Conservation (phyloP, 2,329 filamentous ascomycete genomes). For the Fusarium coffeatum region DNA sequence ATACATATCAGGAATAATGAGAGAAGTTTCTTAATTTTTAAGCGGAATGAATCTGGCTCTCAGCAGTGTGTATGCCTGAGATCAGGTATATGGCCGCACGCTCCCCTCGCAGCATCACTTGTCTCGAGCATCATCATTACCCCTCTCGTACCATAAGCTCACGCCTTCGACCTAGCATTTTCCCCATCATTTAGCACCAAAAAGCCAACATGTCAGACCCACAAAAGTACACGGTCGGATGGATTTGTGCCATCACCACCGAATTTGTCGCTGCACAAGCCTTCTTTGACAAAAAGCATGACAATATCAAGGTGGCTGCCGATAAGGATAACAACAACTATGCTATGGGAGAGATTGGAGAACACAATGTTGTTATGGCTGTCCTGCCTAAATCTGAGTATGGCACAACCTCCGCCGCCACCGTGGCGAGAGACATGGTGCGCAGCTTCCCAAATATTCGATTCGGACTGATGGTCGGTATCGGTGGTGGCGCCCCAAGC, state of each 20-base stretch:
- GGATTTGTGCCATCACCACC: constrained; percentile 55
- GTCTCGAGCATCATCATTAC: too few relatives aligned
- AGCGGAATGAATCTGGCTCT: too few relatives aligned
- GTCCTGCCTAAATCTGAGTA: constrained; percentile 45
- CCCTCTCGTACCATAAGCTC: too few relatives aligned
- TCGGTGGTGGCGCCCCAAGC: constrained; percentile 53
- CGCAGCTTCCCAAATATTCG: constrained; percentile 48
- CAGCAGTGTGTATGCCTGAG: too few relatives aligned
- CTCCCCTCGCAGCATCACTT: too few relatives aligned
- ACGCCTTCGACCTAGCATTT: too few relatives aligned
- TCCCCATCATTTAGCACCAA: too few relatives aligned
- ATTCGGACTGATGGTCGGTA: constrained; percentile 51
- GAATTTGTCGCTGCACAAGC: constrained; percentile 54
- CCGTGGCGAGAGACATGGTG: constrained; percentile 46
- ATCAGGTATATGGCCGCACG: too few relatives aligned
- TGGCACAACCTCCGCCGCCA: constrained; percentile 42
- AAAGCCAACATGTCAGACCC: too few relatives aligned
- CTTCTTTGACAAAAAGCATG: constrained; percentile 56
- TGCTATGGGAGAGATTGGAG: constrained; percentile 47
- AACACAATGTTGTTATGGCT: constrained; percentile 53
- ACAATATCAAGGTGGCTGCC: constrained; percentile 38
- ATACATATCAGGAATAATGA: too few relatives aligned
- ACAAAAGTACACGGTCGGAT: constrained; percentile 50
- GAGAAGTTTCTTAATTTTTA: too few relatives aligned
- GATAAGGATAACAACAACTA: constrained; percentile 49